These are phyloP conservation scores for Pholiota molesta DNA, from an alignment of 768 basidiomycete genomes.

Conservation along the genomic window DNA sequence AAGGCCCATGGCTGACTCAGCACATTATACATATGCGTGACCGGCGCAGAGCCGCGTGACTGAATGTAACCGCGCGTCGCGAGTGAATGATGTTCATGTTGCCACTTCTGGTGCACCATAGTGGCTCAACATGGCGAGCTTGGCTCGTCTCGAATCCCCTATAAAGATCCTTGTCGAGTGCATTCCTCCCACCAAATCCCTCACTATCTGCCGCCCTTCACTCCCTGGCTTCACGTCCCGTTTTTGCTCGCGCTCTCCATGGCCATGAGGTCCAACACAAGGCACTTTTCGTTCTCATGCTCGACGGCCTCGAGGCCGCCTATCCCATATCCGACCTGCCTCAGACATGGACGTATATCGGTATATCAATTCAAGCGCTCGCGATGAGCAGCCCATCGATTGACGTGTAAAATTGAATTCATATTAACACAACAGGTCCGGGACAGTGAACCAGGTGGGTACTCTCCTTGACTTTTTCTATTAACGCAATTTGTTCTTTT, in stretches of 20 bases:
- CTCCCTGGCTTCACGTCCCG: not conserved
- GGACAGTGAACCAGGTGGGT: not conserved
- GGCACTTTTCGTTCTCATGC: not conserved
- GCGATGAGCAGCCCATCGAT: too few species aligned
- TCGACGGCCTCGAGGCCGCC: not conserved
- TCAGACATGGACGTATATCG: too few species aligned
- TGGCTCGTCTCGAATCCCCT: not conserved
- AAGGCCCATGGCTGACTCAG: constrained; percentile 4
- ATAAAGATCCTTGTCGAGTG: not conserved
- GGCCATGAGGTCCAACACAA: too few species aligned
- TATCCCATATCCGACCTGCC: too few species aligned
- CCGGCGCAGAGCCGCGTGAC: constrained; percentile 3
- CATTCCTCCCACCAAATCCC: not conserved
- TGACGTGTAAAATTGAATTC: too few species aligned
- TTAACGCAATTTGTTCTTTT: not conserved
- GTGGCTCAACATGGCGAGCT: constrained; percentile 7
- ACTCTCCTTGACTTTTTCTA: not conserved
- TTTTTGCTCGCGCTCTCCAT: not conserved
- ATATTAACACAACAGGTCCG: too few species aligned
- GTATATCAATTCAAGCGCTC: too few species aligned
- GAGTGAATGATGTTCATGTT: not conserved
- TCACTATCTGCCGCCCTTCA: not conserved
- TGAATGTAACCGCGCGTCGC: not conserved
- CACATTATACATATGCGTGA: constrained; percentile 2
- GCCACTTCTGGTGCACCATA: constrained; percentile 10